Evolutionary conservation across 108 stramenopile genomes (phyloP).

Genomic region (Conticribra weissflogii): DNA sequence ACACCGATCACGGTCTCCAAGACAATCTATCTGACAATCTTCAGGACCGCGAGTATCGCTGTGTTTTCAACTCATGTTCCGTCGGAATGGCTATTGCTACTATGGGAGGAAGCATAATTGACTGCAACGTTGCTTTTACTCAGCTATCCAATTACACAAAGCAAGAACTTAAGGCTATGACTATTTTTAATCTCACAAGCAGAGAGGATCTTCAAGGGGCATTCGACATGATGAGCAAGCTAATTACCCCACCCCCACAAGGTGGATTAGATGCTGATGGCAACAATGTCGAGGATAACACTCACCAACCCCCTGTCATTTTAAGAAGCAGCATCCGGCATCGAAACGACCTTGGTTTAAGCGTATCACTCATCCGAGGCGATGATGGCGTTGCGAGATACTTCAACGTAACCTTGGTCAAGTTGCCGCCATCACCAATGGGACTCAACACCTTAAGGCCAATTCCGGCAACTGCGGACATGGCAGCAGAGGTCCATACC

Average conservation of each 20-base stretch:
- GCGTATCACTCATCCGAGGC: constrained; percentile 70
- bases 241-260: constrained; percentile 67
- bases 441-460: constrained; percentile 63
- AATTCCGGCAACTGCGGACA: constrained; percentile 66
- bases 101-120: constrained; percentile 89
- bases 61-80: constrained; percentile 82
- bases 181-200: constrained; percentile 85
- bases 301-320: constrained; percentile 25
- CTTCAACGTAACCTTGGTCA: constrained; percentile 83
- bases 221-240: constrained; percentile 86
- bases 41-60: constrained; percentile 76
- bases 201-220: constrained; percentile 81
- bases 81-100: constrained; percentile 90
- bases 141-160: constrained; percentile 72
- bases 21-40: constrained; percentile 63
- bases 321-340: constrained; percentile 46
- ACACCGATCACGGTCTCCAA: constrained; percentile 67
- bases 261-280: constrained; percentile 47
- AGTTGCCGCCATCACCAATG: constrained; percentile 65
- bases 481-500: constrained; percentile 15
- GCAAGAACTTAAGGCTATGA: constrained; percentile 83
- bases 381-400: constrained; percentile 79
- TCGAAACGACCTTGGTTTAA: constrained; percentile 73
- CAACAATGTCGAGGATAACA: constrained; percentile 57
- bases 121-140: constrained; percentile 85